Conservation (phyloP, 129 eudicot species). For the Artemisia tridentata region DNA sequence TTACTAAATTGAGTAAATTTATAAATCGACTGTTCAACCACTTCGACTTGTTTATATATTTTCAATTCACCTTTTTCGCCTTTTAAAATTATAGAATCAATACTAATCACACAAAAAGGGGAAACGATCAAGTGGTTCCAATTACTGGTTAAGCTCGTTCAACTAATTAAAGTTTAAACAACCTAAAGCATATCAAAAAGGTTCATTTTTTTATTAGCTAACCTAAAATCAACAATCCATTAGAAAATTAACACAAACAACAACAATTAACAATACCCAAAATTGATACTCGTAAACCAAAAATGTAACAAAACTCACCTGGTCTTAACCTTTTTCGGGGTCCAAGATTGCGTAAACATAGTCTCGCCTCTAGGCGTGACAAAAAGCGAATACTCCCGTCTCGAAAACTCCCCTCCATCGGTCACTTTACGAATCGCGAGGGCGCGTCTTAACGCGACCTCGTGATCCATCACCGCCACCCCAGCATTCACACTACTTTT, state of each 20-base stretch:
- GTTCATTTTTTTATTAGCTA: too few species aligned
- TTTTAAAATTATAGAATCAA: not conserved
- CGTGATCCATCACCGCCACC: slow-evolving; percentile 52
- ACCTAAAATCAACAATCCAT: too few species aligned
- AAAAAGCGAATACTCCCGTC: slow-evolving; percentile 54
- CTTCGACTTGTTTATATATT: not conserved
- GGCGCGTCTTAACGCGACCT: slow-evolving; percentile 70
- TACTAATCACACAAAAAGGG: not conserved
- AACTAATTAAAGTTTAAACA: too few species aligned
- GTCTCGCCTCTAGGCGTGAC: slow-evolving; percentile 68
- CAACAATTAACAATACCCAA: not conserved
- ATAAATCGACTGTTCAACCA: too few species aligned
- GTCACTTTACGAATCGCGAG: slow-evolving; percentile 66
- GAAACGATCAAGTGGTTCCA: too few species aligned
- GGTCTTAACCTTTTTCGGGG: slow-evolving; percentile 39
- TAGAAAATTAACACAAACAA: not conserved
- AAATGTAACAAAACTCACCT: slow-evolving; percentile 34
- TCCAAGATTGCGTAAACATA: slow-evolving; percentile 76
- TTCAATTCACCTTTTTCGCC: not conserved
- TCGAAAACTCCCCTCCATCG: slow-evolving; percentile 33
- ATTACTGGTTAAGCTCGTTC: too few species aligned
- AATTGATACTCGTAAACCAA: not conserved
- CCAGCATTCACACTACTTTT: slow-evolving; percentile 38
- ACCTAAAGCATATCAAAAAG: too few species aligned
- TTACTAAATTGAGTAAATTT: too few species aligned